phyloP scores from a whole-genome alignment of 2,329 filamentous ascomycete genomes.

The Monosporascus sp. region DNA sequence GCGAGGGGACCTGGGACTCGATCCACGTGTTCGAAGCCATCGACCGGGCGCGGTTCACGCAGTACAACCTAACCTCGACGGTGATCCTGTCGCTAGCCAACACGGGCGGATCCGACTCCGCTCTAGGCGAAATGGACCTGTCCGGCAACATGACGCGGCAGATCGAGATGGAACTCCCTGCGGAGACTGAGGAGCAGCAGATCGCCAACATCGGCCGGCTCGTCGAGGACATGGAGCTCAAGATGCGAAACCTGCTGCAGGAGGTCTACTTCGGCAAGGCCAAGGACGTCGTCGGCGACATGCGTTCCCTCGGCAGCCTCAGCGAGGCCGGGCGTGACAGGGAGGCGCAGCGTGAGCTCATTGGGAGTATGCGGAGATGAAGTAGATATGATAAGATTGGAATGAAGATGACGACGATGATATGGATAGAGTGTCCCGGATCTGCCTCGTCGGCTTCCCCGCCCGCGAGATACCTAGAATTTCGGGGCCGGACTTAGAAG shows the following conservation, averaged over 20 bases:
- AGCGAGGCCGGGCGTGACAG: slow-evolving; percentile 81
- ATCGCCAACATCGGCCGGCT: slow-evolving; percentile 91
- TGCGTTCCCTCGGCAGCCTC: slow-evolving; percentile 79
- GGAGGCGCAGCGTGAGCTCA: slow-evolving; percentile 84
- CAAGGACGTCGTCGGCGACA: slow-evolving; percentile 93
- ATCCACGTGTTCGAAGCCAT: slow-evolving; percentile 98
- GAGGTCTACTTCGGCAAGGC: slow-evolving; percentile 99
- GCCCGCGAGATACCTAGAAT: too few species aligned
- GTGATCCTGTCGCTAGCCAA: slow-evolving; percentile 83
- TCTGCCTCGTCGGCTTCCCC: too few species aligned
- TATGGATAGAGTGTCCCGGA: too few species aligned
- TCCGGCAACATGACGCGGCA: slow-evolving; percentile 98
- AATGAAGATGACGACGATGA: background rate
- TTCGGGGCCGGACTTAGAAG: too few species aligned
- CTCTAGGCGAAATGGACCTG: slow-evolving; percentile 79
- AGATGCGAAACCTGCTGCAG: slow-evolving; percentile 97
- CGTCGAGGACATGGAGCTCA: slow-evolving; percentile 99
- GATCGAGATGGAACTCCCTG: slow-evolving; percentile 83
- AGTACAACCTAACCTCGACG: slow-evolving; percentile 97
- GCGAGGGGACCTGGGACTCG: slow-evolving; percentile 87
- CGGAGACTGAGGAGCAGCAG: slow-evolving; percentile 87
- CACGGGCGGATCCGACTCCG: slow-evolving; percentile 28
- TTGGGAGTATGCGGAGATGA: slow-evolving; percentile 48
- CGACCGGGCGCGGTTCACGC: slow-evolving; percentile 83
- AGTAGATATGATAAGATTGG: background rate